Evolutionary conservation across 306 rosid species (phyloP).

Genomic region (Urtica urens): DNA sequence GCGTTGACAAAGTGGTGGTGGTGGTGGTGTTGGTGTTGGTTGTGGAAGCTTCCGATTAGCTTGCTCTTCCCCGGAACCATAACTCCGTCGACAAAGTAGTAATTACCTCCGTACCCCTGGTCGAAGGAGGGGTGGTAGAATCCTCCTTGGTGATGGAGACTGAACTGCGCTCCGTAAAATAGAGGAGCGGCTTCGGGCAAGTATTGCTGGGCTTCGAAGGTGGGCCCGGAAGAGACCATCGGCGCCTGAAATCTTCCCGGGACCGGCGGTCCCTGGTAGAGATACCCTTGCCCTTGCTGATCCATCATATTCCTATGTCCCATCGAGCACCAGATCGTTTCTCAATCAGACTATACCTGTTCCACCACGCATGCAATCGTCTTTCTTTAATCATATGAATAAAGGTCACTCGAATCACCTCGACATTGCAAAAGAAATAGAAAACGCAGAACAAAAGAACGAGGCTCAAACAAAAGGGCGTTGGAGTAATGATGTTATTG

Average conservation of each 20-base stretch:
- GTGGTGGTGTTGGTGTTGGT: too few species aligned
- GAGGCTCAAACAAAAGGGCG: too few species aligned
- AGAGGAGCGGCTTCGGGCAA: too few species aligned
- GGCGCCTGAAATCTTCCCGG: conserved; percentile 46
- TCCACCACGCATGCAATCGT: conserved; percentile 14
- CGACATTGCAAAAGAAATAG: conserved; percentile 10
- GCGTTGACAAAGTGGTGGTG: conserved; percentile 44
- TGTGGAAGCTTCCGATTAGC: conserved; percentile 48
- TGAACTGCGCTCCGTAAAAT: too few species aligned
- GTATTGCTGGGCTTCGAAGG: conserved; percentile 42
- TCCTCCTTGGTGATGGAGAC: too few species aligned
- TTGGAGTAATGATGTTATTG: too few species aligned
- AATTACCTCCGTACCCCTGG: conserved; percentile 55
- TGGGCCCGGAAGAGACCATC: conserved; percentile 49
- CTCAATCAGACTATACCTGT: conserved; percentile 27
- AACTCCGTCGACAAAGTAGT: conserved; percentile 47
- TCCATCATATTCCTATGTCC: conserved; percentile 46
- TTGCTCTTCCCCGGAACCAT: conserved; percentile 83
- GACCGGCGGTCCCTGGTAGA: conserved; percentile 46
- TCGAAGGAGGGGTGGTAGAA: conserved; percentile 53
- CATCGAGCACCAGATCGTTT: conserved; percentile 27
- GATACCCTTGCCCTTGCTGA: conserved; percentile 55
- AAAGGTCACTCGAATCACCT: conserved; percentile 15
- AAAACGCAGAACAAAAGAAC: conserved; percentile 1
- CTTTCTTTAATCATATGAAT: too few species aligned